Base-by-base conservation (phyloP, 2,329 filamentous ascomycete genomes). In the Clonostachys rhizophaga region DNA sequence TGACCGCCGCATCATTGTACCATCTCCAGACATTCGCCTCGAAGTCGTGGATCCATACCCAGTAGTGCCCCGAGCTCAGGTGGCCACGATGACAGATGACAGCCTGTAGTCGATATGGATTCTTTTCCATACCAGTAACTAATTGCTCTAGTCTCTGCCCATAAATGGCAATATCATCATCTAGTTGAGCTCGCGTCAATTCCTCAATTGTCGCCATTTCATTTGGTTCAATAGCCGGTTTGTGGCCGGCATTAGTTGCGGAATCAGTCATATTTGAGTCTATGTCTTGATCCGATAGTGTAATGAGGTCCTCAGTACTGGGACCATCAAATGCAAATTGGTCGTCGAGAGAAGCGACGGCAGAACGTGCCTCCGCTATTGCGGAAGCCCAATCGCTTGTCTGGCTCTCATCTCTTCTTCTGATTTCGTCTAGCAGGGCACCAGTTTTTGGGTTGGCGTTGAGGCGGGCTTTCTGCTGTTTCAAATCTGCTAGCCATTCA, bases 41-140 rank as follows among this genome's bases (percentile, higher is more conserved):
- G 64, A 95, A 95, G 68, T 97, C 94, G 59, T 84, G 88, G 53
- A 99, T 95, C 78, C 91, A 96, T 41, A 96, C 90, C 86, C 90
- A 96, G 69, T 97, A 99, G 65, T 99, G 94, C 0, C 94, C 94
- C 42, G 85, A 85, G 41, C 75, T 78, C 39, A 85, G 76, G 55
- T 75, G 74, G 34, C 89, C 89, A 17, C 87, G 84, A 63, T 99
- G 94, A 57, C 96, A 92, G 59, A 99, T 95, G 34, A 96, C 87
- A 0, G 92, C 89, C 55, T 96, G 91, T 5, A 99, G 79, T 13
- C 83, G 83, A 63, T 97, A 99, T 11, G 85, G 80, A 24, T 81
- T 71, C 40, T 77, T 76, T 5, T 74, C 73, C 58, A 58, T 50
- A 41, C 62, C 57, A 35, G 55, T 48, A 34, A 58, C 49, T 2